phyloP scores from a whole-genome alignment of 2,329 filamentous ascomycete genomes.

The Cytospora piceicola region DNA sequence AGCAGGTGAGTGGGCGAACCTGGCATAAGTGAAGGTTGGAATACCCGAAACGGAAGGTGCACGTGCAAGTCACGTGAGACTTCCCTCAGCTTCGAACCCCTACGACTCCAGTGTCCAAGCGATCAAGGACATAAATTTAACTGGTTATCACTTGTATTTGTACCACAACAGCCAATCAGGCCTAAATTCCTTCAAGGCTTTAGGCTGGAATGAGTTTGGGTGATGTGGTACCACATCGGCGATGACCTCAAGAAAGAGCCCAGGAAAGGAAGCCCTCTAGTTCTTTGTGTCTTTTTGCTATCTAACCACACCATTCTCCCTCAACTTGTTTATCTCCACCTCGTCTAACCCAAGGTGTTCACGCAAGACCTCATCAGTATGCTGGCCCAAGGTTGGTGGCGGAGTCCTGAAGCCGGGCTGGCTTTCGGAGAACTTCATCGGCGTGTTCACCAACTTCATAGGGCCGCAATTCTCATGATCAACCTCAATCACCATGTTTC shows the following conservation, averaged over 20 bases:
- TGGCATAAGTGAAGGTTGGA: not conserved
- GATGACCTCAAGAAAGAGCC: too few species aligned
- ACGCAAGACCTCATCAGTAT: constrained; percentile 77
- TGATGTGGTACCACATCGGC: too few species aligned
- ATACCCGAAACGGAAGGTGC: constrained; percentile 1
- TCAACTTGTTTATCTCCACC: constrained; percentile 64
- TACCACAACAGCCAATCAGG: too few species aligned
- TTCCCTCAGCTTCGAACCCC: not conserved
- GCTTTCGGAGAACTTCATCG: constrained; percentile 89
- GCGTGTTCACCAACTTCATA: constrained; percentile 90
- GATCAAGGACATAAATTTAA: not conserved
- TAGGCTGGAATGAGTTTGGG: too few species aligned
- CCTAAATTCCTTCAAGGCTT: too few species aligned
- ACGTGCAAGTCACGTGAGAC: constrained; percentile 29
- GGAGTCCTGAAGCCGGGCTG: constrained; percentile 74
- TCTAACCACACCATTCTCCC: constrained; percentile 67
- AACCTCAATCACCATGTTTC: constrained; percentile 88
- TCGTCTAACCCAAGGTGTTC: constrained; percentile 64
- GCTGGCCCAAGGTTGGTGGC: constrained; percentile 84
- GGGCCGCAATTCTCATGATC: constrained; percentile 82
- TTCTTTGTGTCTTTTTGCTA: constrained; percentile 38
- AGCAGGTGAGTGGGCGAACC: not conserved
- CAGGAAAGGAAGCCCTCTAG: too few species aligned
- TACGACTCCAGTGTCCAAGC: not conserved
- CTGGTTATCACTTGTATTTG: not conserved